Evolutionary conservation across 257 asterid genomes (phyloP), one percentile per base, ranked within the genome.

Genomic region (Oldenlandia corymbosa): DNA sequence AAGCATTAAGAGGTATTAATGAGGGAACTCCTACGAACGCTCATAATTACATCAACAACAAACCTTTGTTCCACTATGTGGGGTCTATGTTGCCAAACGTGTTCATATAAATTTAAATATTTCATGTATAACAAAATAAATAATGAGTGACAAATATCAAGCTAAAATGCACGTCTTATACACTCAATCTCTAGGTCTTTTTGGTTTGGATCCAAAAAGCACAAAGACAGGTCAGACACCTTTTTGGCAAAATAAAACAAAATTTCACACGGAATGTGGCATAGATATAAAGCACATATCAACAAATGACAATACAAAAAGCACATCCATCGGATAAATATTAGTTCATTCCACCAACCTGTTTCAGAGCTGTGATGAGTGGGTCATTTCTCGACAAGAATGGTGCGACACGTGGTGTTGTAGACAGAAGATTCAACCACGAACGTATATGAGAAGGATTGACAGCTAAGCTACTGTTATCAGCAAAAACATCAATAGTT

Each of bases 341-440:
- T 37, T 28, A 57, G 69, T 64, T 63, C 34, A 9, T 39, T 65
- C 6, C 53, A 34, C 21, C 34, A 66, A 91, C 98, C 96, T 88
- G 84, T 77, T 83, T 78, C 58, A 91, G 80, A 21, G 96, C 98
- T 84, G 62, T 64, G 73, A 88, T 78, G 56, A 91, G 79, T 41
- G 86, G 90, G 62, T 91, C 97, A 51, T 70, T 83, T 79, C 79
- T 87, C 30, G 91, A 63, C 63, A 87, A 85, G 72, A 80, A 89
- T 60, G 97, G 95, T 31, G 94, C 94, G 66, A 84, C 88, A 62
- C 96, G 81, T 61, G 99, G 95, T 28, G 96, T 84, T 63, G 86
- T 79, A 5, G 97, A 90, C 78, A 93, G 75, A 74, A 81, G 86
- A 70, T 81, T 79, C 64, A 87, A 75, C 99, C 99, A 93, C 1